phyloP scores from a whole-genome alignment of 257 asterid genomes.

The Plantago ovata region DNA sequence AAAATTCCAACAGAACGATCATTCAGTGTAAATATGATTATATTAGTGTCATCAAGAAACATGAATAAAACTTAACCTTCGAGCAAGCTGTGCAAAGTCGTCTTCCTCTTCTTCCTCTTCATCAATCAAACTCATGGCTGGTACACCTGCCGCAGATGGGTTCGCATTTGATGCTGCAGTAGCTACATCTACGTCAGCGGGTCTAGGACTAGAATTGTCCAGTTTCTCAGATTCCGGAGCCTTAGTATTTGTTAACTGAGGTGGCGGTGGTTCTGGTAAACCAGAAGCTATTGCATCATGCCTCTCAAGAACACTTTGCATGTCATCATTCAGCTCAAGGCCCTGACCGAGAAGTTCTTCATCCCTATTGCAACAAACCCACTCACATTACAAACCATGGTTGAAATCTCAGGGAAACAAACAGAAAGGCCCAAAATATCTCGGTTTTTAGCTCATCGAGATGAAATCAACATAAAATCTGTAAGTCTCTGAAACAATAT shows the following conservation, averaged over 20 bases:
- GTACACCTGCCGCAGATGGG: constrained; percentile 38
- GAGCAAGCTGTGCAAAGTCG: constrained; percentile 87
- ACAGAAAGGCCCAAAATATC: not conserved
- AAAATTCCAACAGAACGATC: no score
- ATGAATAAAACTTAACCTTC: constrained; percentile 48
- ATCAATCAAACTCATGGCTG: constrained; percentile 26
- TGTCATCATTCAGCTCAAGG: constrained; percentile 75
- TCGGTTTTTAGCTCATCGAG: no score
- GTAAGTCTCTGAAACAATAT: no score
- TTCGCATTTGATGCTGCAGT: constrained; percentile 19
- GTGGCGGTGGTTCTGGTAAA: constrained; percentile 57
- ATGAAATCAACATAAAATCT: no score
- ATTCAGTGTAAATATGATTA: no score
- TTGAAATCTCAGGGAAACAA: not conserved
- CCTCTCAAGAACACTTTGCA: constrained; percentile 64
- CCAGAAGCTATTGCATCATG: constrained; percentile 90
- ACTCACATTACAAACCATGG: not conserved
- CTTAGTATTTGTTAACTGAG: constrained; percentile 20
- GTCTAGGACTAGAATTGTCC: constrained; percentile 24
- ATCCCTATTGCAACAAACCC: constrained; percentile 38
- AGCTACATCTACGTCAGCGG: constrained; percentile 25
- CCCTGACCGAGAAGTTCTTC: constrained; percentile 88
- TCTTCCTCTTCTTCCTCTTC: constrained; percentile 94
- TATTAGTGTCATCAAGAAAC: no score
- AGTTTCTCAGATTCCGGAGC: constrained; percentile 28